Percentiles rank a stretch among this genome's conserved stretches.
Evolutionary conservation across 345 rosid species (phyloP).

Genomic region (Murraya paniculata): DNA sequence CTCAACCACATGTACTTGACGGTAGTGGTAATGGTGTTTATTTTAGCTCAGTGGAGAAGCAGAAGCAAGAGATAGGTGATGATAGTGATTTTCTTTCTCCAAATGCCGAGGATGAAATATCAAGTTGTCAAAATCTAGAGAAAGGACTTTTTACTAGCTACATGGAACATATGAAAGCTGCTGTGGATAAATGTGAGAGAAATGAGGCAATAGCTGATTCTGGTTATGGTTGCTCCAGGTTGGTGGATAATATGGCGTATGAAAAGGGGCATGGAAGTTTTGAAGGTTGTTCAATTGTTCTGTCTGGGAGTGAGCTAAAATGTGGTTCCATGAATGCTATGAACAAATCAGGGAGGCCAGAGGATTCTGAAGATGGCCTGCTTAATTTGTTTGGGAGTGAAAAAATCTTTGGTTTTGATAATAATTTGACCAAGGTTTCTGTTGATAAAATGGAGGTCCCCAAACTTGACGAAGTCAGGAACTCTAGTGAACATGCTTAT

Average conservation of each 20-base stretch:
- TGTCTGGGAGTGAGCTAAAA: constrained; percentile 12
- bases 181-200: constrained; percentile 16
- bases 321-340: neutral
- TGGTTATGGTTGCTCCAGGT: constrained; percentile 1
- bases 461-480: constrained; percentile 14
- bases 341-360: constrained; percentile 18
- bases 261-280: constrained; percentile 16
- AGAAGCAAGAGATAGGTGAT: constrained; percentile 9
- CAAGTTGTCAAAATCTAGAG: constrained; percentile 15
- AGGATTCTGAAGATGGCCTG: constrained; percentile 21
- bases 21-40: constrained; percentile 7
- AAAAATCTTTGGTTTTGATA: constrained; percentile 20
- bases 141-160: constrained; percentile 21
- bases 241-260: constrained; percentile 3
- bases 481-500: constrained; percentile 14
- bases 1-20: neutral
- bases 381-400: constrained; percentile 23
- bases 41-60: constrained; percentile 18
- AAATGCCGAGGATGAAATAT: constrained; percentile 5
- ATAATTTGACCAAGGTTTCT: constrained; percentile 21
- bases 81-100: constrained; percentile 13
- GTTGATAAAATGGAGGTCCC: constrained; percentile 5
- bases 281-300: constrained; percentile 10
- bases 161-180: constrained; percentile 14
- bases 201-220: constrained; percentile 17